phyloP scores from a whole-genome alignment of 2,329 filamentous ascomycete species.

The Colletotrichum somersetense region DNA sequence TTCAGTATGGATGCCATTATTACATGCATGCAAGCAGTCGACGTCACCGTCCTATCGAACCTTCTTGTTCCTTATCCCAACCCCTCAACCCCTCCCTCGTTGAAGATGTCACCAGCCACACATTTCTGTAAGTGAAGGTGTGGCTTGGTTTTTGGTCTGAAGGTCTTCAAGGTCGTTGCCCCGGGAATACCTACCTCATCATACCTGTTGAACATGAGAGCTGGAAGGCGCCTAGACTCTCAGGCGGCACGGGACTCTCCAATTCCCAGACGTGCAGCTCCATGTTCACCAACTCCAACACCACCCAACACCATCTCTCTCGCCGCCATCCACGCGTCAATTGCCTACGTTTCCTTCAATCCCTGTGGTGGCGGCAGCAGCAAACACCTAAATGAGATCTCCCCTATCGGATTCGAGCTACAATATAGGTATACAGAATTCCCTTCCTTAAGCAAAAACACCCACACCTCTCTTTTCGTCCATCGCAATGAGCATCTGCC shows the following conservation, averaged over 20 bases:
- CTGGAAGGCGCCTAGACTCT: not conserved
- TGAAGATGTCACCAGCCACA: constrained; percentile 11
- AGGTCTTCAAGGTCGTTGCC: not conserved
- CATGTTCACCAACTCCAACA: not conserved
- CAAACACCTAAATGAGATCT: not conserved
- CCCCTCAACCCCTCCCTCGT: not conserved
- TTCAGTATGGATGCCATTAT: not conserved
- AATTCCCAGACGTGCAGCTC: not conserved
- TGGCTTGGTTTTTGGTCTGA: constrained; percentile 4
- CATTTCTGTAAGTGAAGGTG: constrained; percentile 7
- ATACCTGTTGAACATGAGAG: not conserved
- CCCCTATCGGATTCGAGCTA: not conserved
- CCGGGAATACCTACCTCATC: not conserved
- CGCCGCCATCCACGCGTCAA: not conserved
- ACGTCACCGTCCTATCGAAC: constrained; percentile 14
- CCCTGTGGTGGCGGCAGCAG: constrained; percentile 5
- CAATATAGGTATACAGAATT: not conserved
- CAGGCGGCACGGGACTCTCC: no score
- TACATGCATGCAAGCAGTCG: not conserved
- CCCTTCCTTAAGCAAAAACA: not conserved
- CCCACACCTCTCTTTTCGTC: not conserved
- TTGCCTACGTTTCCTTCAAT: not conserved
- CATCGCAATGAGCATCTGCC: not conserved
- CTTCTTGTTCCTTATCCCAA: not conserved
- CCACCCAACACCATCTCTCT: not conserved